phyloP scores from a whole-genome alignment of 352 stramenopile species.

The Pythium biforme region DNA sequence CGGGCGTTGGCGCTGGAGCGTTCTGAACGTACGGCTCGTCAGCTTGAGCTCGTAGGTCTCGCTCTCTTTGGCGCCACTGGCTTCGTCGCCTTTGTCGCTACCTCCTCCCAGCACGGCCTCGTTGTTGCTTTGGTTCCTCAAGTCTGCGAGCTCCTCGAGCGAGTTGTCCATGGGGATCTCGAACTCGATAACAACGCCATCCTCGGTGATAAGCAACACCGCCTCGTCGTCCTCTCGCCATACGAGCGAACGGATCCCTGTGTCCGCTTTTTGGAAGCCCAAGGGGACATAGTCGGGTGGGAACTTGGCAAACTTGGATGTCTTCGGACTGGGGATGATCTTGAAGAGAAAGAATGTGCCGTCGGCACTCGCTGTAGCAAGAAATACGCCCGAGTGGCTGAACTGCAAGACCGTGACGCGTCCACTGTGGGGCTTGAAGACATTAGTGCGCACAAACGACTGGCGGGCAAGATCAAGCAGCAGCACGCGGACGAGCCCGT shows the following conservation, averaged over 20 bases:
- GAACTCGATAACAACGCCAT: constrained; percentile 68
- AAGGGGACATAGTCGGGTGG: constrained; percentile 65
- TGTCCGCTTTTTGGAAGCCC: constrained; percentile 62
- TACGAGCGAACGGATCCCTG: constrained; percentile 38
- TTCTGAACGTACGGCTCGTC: constrained; percentile 35
- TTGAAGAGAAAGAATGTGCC: constrained; percentile 88
- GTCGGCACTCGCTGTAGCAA: constrained; percentile 82
- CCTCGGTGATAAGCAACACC: constrained; percentile 61
- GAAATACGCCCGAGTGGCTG: constrained; percentile 56
- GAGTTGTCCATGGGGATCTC: constrained; percentile 40
- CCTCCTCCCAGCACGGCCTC: neutral
- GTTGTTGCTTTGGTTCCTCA: constrained; percentile 8
- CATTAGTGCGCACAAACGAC: constrained; percentile 60
- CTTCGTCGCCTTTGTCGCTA: neutral
- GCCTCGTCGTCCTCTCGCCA: constrained; percentile 73
- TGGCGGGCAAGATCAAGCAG: constrained; percentile 51
- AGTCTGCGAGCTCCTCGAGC: constrained; percentile 23
- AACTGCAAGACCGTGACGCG: constrained; percentile 71
- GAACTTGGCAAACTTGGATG: constrained; percentile 52
- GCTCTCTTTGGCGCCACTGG: constrained; percentile 20
- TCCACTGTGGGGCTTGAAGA: constrained; percentile 89
- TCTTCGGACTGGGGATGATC: constrained; percentile 46
- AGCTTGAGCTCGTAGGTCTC: constrained; percentile 64
- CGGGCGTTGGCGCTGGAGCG: constrained; percentile 42
- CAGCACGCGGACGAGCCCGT: constrained; percentile 83